A percentile compares a stretch with the other conserved stretches of the same genome.
Evolutionary conservation across 768 basidiomycete genomes (phyloP).

Genomic region (Pisolithus tinctorius): DNA sequence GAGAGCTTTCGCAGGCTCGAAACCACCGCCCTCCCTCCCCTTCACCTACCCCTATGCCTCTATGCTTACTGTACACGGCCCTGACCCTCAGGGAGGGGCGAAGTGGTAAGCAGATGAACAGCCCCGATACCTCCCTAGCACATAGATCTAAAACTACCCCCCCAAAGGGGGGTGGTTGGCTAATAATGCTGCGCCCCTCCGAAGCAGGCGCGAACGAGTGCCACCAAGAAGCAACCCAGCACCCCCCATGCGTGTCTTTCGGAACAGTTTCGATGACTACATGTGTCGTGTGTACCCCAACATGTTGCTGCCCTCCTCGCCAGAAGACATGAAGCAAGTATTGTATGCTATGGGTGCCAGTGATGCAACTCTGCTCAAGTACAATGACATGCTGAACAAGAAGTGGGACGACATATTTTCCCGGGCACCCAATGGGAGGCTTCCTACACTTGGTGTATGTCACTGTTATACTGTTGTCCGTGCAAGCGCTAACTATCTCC

Average conservation of each 20-base stretch:
- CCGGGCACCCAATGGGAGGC: not conserved
- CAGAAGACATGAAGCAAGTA: not conserved
- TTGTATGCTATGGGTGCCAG: not conserved
- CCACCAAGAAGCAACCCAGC: not conserved
- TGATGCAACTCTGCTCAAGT: not conserved
- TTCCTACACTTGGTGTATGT: not conserved
- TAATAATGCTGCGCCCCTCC: no score
- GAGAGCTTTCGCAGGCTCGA: no score
- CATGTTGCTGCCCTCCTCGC: not conserved
- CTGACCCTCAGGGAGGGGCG: no score
- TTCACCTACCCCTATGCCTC: no score
- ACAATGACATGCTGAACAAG: not conserved
- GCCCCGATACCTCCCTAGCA: no score
- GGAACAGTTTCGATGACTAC: not conserved
- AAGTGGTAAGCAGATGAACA: no score
- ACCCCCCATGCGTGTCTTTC: not conserved
- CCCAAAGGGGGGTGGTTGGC: no score
- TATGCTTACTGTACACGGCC: no score
- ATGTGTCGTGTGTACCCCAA: not conserved
- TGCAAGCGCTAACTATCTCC: not conserved
- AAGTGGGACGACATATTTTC: not conserved
- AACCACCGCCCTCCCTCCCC: no score
- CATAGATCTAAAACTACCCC: no score
- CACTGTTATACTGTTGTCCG: not conserved
- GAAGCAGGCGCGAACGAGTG: not conserved